These are phyloP conservation scores for Leccinum subgranulosum DNA, from an alignment of 768 basidiomycete species.

Conservation along the genomic window DNA sequence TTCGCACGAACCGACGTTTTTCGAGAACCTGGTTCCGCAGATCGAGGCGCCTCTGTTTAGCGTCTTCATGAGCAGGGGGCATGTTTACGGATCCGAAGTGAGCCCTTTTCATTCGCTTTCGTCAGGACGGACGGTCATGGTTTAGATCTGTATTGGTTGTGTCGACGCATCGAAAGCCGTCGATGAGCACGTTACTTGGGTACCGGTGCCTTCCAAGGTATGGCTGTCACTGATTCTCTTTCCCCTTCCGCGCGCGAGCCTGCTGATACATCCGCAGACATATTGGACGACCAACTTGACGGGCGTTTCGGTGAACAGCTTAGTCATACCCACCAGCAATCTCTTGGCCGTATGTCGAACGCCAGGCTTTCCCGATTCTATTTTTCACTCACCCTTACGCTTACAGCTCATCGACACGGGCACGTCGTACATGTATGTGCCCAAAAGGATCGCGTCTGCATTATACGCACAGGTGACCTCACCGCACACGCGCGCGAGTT, in stretches of 20 bases:
- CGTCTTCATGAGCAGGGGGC: conserved; percentile 48
- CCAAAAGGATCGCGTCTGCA: conserved; percentile 36
- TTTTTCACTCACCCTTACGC: neutral
- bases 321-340: conserved; percentile 2
- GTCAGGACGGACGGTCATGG: neutral
- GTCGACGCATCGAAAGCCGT: conserved; percentile 33
- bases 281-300: conserved; percentile 60
- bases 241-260: too few relatives aligned
- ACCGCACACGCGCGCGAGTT: neutral
- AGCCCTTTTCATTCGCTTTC: conserved; percentile 4
- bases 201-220: conserved; percentile 39
- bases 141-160: conserved; percentile 27
- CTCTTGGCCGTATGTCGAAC: conserved; percentile 16
- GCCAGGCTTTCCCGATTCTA: conserved; percentile 1
- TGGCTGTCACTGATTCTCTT: neutral
- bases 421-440: conserved; percentile 62
- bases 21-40: conserved; percentile 55
- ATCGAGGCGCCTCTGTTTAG: conserved; percentile 51
- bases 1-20: conserved; percentile 49
- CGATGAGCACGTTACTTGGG: conserved; percentile 28
- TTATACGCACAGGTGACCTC: conserved; percentile 46
- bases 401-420: conserved; percentile 65
- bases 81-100: conserved; percentile 48
- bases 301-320: conserved; percentile 37
- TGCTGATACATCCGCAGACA: conserved; percentile 35